phyloP scores from a whole-genome alignment of 2,329 filamentous ascomycete species.

The Beauveria caledonica region DNA sequence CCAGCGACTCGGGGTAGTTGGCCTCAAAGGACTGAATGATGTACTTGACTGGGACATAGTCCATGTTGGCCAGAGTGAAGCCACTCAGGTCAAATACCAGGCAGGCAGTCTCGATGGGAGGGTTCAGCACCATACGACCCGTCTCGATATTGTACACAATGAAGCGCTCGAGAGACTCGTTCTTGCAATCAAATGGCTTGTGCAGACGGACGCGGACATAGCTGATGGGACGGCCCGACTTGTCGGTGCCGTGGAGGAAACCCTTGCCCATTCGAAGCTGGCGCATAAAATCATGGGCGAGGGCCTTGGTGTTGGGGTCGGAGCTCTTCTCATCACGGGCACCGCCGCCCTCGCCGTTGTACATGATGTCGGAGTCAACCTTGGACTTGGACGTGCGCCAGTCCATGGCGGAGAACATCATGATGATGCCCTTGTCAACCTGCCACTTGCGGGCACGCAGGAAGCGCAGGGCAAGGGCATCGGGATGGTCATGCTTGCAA shows the following conservation, averaged over 20 bases:
- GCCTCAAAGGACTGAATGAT: constrained; percentile 75
- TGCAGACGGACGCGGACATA: constrained; percentile 28
- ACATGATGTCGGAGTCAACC: constrained; percentile 25
- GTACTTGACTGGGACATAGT: constrained; percentile 69
- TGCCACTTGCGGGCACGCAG: constrained; percentile 33
- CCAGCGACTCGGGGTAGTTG: constrained; percentile 67
- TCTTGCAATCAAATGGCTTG: constrained; percentile 23
- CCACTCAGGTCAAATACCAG: constrained; percentile 65
- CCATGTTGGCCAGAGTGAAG: constrained; percentile 66
- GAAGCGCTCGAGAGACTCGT: constrained; percentile 28
- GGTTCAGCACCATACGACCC: constrained; percentile 12
- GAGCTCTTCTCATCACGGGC: constrained; percentile 20
- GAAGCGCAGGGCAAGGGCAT: constrained; percentile 31
- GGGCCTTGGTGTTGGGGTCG: constrained; percentile 4
- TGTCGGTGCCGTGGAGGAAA: constrained; percentile 29
- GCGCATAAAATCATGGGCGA: constrained; percentile 22
- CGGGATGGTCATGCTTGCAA: constrained; percentile 26
- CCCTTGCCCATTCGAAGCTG: constrained; percentile 31
- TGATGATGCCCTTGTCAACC: constrained; percentile 29
- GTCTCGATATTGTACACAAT: constrained; percentile 33
- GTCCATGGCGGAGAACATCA: constrained; percentile 29
- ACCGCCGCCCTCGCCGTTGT: constrained; percentile 25
- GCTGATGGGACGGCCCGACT: constrained; percentile 27
- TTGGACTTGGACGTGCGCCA: constrained; percentile 27
- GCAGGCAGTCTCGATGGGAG: constrained; percentile 17